These are phyloP conservation scores for Schoenoplectus tabernaemontani DNA, from an alignment of 202 grass and related monocot species.

Conservation along the genomic window DNA sequence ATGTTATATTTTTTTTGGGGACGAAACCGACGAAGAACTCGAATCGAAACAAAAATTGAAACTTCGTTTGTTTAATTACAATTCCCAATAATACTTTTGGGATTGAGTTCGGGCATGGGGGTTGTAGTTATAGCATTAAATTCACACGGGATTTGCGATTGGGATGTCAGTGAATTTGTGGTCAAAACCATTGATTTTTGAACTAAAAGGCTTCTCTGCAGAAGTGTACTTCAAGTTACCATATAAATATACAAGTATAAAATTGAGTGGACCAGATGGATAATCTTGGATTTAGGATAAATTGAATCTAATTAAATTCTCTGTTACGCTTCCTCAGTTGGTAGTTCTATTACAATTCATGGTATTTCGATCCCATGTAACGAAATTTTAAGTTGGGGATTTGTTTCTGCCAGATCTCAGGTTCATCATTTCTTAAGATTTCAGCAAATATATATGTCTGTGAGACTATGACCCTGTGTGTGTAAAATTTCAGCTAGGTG, in stretches of 20 bases:
- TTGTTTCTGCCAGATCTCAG: too few relatives aligned
- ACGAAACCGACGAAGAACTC: too few relatives aligned
- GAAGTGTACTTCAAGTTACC: slow-evolving; percentile 12
- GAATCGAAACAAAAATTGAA: too few relatives aligned
- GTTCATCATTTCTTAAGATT: not conserved
- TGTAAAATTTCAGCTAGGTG: too few relatives aligned
- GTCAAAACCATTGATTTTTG: slow-evolving; percentile 9
- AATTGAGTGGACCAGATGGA: not conserved
- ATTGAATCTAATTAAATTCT: slow-evolving; percentile 9
- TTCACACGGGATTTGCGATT: slow-evolving; percentile 8
- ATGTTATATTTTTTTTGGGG: too few relatives aligned
- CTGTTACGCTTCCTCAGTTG: not conserved
- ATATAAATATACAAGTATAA: not conserved
- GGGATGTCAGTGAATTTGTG: not conserved
- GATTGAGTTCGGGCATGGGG: slow-evolving; percentile 9
- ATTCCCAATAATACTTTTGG: too few relatives aligned
- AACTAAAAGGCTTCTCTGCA: not conserved
- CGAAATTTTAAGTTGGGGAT: not conserved
- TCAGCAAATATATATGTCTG: not conserved
- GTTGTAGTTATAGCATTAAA: not conserved
- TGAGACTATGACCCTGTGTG: too few relatives aligned
- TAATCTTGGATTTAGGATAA: slow-evolving; percentile 13
- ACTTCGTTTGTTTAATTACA: too few relatives aligned
- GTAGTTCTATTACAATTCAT: not conserved
- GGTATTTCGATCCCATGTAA: not conserved